Percentiles rank a stretch among this genome's conserved stretches.
These are phyloP conservation scores for Termitomyces sp. DNA, from an alignment of 768 basidiomycete genomes.

Conservation along the genomic window DNA sequence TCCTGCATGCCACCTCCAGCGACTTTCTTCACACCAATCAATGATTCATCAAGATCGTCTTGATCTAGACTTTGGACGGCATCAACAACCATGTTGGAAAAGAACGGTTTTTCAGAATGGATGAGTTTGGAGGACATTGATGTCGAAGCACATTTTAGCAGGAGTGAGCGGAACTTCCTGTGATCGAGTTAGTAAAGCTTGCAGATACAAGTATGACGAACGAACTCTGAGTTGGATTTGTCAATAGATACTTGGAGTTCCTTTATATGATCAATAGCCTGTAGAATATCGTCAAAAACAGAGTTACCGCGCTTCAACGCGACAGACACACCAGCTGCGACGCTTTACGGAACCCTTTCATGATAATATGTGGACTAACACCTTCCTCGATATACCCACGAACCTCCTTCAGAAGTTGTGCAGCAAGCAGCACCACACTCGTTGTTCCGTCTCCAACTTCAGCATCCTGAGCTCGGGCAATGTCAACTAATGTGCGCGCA, in stretches of 20 bases:
- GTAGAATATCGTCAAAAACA: neutral
- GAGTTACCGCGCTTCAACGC: constrained; percentile 1
- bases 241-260: constrained; percentile 88
- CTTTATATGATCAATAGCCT: constrained; percentile 86
- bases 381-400: constrained; percentile 92
- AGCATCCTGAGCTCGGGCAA: constrained; percentile 96
- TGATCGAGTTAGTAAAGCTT: constrained; percentile 11
- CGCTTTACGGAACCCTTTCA: constrained; percentile 92
- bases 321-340: constrained; percentile 64
- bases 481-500: constrained; percentile 95
- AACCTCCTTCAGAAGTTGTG: constrained; percentile 91
- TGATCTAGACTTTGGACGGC: constrained; percentile 92
- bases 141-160: constrained; percentile 95
- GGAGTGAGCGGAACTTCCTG: constrained; percentile 89
- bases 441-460: constrained; percentile 99
- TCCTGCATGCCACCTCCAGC: constrained; percentile 98
- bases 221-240: constrained; percentile 85
- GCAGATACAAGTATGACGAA: constrained; percentile 11
- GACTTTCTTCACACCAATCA: constrained; percentile 97
- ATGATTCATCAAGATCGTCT: constrained; percentile 87
- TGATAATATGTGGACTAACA: constrained; percentile 95
- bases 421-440: constrained; percentile 89
- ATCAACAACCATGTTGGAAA: constrained; percentile 98
- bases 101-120: constrained; percentile 98
- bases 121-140: constrained; percentile 99